Evolutionary conservation across 2,329 filamentous ascomycete genomes (phyloP), one percentile per base, ranked within the genome.

Genomic region (Aspergillus ochraceoroseus): DNA sequence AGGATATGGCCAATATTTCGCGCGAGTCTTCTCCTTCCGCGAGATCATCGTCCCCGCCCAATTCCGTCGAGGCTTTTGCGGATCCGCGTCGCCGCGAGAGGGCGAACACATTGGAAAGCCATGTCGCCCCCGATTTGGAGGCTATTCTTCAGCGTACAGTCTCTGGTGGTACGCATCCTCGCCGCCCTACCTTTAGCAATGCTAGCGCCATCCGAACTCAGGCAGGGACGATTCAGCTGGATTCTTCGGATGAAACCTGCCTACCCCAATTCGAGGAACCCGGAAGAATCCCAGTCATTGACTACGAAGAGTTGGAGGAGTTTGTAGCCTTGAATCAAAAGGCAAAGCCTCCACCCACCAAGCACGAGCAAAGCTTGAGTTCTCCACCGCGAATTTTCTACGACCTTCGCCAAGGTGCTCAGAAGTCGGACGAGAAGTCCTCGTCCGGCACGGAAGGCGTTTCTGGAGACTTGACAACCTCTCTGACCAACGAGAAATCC

Each of bases 51-150:
- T 96, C 92, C 4, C 90, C 90, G 7, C 92, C 92, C 5, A 98
- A 95, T 64, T 98, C 92, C 0, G 88, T 98, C 36, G 94, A 96
- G 64, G 92, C 92, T 3, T 98, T 98, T 65, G 92, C 92, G 12
- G 86, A 92, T 57, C 86, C 87, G 40, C 83, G 87, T 35, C 85
- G 87, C 44, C 83, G 89, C 44, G 86, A 90, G 59, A 84, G 89
- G 29, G 75, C 79, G 32, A 76, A 78, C 34, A 84, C 81, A 3
- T 61, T 78, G 47, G 87, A 81, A 44, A 83, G 79, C 61, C 68
- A 71, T 51, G 66, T 59, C 11, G 65, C 73, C 22, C 75, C 76
- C 2, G 72, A 77, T 22, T 54, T 76, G 9, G 72, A 79, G 15
- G 70, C 77, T 14, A 73, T 77, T 15, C 70, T 89, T 18, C 79